Evolutionary conservation across 768 basidiomycete genomes (phyloP), one percentile per base, ranked within the genome.

Genomic region (Agrocybe praecox): DNA sequence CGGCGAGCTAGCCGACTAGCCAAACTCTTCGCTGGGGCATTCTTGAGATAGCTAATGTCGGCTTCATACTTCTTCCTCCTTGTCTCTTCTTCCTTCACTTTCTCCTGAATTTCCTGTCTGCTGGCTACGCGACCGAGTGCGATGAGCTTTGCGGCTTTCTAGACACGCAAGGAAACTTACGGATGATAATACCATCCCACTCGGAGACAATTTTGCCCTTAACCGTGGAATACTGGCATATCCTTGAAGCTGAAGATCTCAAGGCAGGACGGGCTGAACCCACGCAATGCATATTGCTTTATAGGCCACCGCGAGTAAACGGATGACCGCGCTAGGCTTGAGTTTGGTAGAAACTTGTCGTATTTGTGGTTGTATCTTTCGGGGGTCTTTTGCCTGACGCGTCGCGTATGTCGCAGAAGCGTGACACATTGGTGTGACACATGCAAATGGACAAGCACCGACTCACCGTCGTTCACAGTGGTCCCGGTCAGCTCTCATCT

Each of bases 11-110:
- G 49, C 18, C 66, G 59, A 32, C 65, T 59, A 26, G 73, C 67
- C 5, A 74, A 52, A 46, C 65, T 65, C 32, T 46, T 57, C 17
- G 57, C 49, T 26, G 63, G 56, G 18, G 61, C 65, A 49, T 69
- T 58, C 29, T 62, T 61, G 42, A 73, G 65, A 43, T 72, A 72
- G 47, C 62, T 69, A 26, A 73, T 56, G 60, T 73, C 69, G 29
- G 67, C 60, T 32, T 58, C 60, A 57, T 53, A 32, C 53, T 18
- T 51, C 4, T 44, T 55, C 51, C 48, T 11, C n/a, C 17, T 46
- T 21, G 42, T 48, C 34, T 49, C 32, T 15, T 19, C 50, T 32
- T 55, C 23, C 15, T 26, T 29, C 2, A 46, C 50, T 33, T 52
- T 53, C 43, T 58, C 57, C 18, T 33, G 24, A 3, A 58, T 15